Evolutionary conservation across 1,139 yeast species (phyloP).

Genomic region (Fermentozyma sake): DNA sequence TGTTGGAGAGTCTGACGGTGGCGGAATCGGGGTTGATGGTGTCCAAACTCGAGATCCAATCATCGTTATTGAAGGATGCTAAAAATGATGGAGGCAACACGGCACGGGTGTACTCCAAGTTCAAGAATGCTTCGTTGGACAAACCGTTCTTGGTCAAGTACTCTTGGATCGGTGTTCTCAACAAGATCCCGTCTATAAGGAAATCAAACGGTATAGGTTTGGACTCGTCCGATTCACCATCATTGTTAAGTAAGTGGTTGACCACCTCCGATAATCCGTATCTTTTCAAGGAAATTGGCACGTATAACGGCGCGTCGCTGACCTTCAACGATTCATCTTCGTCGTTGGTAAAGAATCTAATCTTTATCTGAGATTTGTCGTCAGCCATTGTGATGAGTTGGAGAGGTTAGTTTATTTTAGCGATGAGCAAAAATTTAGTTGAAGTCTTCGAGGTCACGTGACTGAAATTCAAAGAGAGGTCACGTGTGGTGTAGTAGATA

Average conservation of each 20-base stretch:
- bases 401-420: constrained; percentile 1
- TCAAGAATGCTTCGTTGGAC: constrained; percentile 75
- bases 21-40: constrained; percentile 32
- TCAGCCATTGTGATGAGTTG: constrained; percentile 18
- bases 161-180: constrained; percentile 75
- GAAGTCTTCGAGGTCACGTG: constrained; percentile 7
- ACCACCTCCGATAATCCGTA: constrained; percentile 94
- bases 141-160: constrained; percentile 73
- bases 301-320: constrained; percentile 80
- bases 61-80: constrained; percentile 87
- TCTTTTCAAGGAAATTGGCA: constrained; percentile 80
- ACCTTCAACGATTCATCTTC: constrained; percentile 68
- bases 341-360: constrained; percentile 83
- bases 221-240: constrained; percentile 35
- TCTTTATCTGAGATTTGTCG: constrained; percentile 52
- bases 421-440: no score
- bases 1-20: constrained; percentile 27
- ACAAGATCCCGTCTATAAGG: constrained; percentile 75
- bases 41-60: constrained; percentile 87
- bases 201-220: constrained; percentile 88
- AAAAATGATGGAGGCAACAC: constrained; percentile 89
- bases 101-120: constrained; percentile 86
- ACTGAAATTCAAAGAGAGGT: no score
- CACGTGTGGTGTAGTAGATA: no score
- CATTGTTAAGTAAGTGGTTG: constrained; percentile 66